Percentiles rank a stretch among this genome's conserved stretches.
phyloP scores from a whole-genome alignment of 2,329 filamentous ascomycete genomes.

The Paecilomyces niveus region DNA sequence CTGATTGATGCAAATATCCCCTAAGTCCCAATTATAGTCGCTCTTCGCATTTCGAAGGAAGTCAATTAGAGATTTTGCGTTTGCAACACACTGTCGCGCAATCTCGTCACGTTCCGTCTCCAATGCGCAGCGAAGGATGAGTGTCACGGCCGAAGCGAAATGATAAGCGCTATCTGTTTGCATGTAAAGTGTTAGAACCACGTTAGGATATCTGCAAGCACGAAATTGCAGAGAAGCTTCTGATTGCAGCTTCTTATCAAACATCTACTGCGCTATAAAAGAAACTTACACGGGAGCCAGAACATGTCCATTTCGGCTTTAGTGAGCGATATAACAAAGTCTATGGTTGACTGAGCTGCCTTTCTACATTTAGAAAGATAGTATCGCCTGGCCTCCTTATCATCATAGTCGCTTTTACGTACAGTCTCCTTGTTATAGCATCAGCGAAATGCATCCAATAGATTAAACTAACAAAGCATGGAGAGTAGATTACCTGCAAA shows the following conservation, averaged over 20 bases:
- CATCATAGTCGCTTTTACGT: constrained; percentile 27
- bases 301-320: constrained; percentile 16
- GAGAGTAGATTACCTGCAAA: constrained; percentile 13
- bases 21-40: constrained; percentile 13
- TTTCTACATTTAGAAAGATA: constrained; percentile 15
- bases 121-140: constrained; percentile 12
- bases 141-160: constrained; percentile 15
- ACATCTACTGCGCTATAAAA: not conserved
- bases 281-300: constrained; percentile 20
- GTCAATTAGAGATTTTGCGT: constrained; percentile 7
- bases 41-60: constrained; percentile 9
- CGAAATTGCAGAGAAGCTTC: not conserved
- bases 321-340: constrained; percentile 14
- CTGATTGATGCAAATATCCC: constrained; percentile 13
- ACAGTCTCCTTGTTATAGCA: constrained; percentile 6
- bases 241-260: too few relatives aligned
- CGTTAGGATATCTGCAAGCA: not conserved
- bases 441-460: not conserved
- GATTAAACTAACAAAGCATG: not conserved
- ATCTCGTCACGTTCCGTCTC: constrained; percentile 9
- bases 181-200: not conserved
- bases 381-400: constrained; percentile 9
- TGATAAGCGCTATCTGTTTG: constrained; percentile 21
- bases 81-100: constrained; percentile 8
- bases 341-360: constrained; percentile 16